phyloP scores from a whole-genome alignment of 768 basidiomycete genomes.

The Auriscalpium microsporum region DNA sequence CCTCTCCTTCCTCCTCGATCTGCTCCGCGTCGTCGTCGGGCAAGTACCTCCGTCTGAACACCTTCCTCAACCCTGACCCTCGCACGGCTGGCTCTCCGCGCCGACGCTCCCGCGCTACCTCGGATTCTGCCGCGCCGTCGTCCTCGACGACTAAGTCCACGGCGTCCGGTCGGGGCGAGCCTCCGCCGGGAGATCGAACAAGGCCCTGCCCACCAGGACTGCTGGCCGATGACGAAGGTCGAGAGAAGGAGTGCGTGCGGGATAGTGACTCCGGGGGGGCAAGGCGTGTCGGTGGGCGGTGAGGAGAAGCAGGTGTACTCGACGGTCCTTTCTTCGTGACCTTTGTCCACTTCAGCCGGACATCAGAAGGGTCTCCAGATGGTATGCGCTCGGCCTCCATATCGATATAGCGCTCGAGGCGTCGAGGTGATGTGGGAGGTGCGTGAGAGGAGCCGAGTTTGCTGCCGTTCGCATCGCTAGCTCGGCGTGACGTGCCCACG shows the following conservation, averaged over 20 bases:
- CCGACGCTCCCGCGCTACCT: slow-evolving; percentile 42
- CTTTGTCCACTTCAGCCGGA: slow-evolving; percentile 41
- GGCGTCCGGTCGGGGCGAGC: slow-evolving; percentile 49
- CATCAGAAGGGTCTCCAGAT: slow-evolving; percentile 27
- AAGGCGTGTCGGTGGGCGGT: not conserved
- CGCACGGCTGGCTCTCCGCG: slow-evolving; percentile 51
- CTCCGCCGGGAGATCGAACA: slow-evolving; percentile 12
- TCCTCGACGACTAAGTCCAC: slow-evolving; percentile 86
- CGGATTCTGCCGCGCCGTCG: slow-evolving; percentile 41
- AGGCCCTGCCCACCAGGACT: not conserved
- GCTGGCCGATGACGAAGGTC: not conserved
- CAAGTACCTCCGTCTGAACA: slow-evolving; percentile 44
- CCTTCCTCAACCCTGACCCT: slow-evolving; percentile 36
- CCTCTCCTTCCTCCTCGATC: slow-evolving; percentile 28
- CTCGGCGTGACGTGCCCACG: slow-evolving; percentile 21
- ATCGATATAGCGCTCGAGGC: slow-evolving; percentile 30
- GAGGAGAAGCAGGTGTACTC: slow-evolving; percentile 4
- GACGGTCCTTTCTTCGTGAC: slow-evolving; percentile 10
- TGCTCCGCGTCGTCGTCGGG: slow-evolving; percentile 33
- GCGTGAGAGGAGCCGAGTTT: not conserved
- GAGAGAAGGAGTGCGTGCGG: not conserved
- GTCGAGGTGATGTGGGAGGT: slow-evolving; percentile 9
- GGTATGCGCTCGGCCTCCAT: slow-evolving; percentile 34
- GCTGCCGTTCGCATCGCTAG: not conserved
- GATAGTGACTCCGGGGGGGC: not conserved